Base-by-base conservation (phyloP, 495 filamentous ascomycete species). In the Hyaloscypha variabilis region DNA sequence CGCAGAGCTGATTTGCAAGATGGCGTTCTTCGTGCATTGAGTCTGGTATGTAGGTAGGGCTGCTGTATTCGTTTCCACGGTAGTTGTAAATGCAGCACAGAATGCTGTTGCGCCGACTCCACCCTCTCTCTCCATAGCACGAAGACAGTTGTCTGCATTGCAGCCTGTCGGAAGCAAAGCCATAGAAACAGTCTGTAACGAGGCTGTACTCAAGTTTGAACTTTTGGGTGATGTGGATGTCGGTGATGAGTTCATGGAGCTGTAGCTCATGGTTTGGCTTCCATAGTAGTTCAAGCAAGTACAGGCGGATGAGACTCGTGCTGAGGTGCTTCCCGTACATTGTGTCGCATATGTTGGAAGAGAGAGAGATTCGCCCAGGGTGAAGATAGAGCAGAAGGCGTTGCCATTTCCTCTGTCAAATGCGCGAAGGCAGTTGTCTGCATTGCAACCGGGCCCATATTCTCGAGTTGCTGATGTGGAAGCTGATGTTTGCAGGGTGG, bases 141-240 rank as follows among this genome's bases (percentile, higher is more conserved):
- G 42, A 13, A 63, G 24, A 63, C 60, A 63, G 23, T 63, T 54
- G 28, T 63, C 60, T 0, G 49, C 10, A 49, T 63, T 63, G 28
- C 60, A 63, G 0, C 19, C 29, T 8, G 34, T 34, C 4, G 25
- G 11, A 21, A 31, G 24, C 10, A 6, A 52, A 19, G 21, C 21
- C 17, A 1, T n/a, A 4, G 1, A 8, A 10, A 8, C 14, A 13
- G 5, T 0, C 51, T 10, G 8, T 24, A 23, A 25, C 21, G 14
- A 6, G 26, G 51, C 21, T 25, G 51, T 24, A 54, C 51, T 54
- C 26, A 23, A 54, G 6, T 8, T 46, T 46, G 39, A 46, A 17
- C 39, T 46, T 46, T 4, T 46, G 11, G 39, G 31, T n/a, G n/a
- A 34, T 34, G 31, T 34, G 31, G 31, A 8, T 46, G 39, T 46